phyloP scores from a whole-genome alignment of 805 yeast genomes.

The Wickerhamiella hasegawae region DNA sequence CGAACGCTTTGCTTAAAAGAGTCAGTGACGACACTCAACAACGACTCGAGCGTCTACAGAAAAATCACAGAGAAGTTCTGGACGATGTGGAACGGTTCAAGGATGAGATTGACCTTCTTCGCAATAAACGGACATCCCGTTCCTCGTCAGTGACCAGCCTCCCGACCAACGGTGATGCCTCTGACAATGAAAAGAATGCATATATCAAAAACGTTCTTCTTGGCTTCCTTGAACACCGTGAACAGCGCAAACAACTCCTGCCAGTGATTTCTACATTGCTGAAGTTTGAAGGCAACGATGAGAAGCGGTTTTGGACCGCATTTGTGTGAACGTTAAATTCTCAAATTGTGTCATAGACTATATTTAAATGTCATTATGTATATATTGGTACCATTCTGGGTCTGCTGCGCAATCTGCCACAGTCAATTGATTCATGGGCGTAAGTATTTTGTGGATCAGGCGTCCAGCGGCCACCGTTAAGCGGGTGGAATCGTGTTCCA shows the following conservation, averaged over 20 bases:
- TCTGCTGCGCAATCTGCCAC: background rate
- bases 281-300: constrained; percentile 54
- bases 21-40: constrained; percentile 23
- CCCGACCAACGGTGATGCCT: constrained; percentile 1
- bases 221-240: constrained; percentile 82
- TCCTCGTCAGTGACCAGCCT: constrained; percentile 5
- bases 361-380: background rate
- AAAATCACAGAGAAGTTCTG: constrained; percentile 19
- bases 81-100: constrained; percentile 21
- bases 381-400: background rate
- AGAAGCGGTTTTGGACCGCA: constrained; percentile 38
- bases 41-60: constrained; percentile 23
- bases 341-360: background rate
- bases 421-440: background rate
- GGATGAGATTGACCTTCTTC: constrained; percentile 10
- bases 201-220: constrained; percentile 80
- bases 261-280: constrained; percentile 75
- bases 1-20: constrained; percentile 20
- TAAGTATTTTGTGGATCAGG: background rate
- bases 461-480: background rate
- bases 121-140: constrained; percentile 4
- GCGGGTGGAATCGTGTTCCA: background rate
- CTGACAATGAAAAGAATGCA: constrained; percentile 36
- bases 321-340: background rate
- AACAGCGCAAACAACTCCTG: constrained; percentile 69